Base-by-base conservation (phyloP, 148 eudicot genomes). In the Bassia scoparia region DNA sequence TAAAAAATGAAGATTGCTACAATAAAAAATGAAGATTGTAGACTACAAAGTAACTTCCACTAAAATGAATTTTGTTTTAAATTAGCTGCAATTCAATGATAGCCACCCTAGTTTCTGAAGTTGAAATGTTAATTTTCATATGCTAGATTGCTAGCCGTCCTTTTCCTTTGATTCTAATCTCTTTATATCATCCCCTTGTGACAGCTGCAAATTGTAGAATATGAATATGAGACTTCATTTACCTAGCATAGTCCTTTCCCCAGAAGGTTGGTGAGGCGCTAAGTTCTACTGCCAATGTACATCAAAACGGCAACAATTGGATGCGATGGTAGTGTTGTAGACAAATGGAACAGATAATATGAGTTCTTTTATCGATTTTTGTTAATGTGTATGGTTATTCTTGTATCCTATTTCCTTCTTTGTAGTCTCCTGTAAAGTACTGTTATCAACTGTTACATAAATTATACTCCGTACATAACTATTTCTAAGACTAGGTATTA, bases 201-300 rank as follows among this genome's bases (percentile, higher is more conserved):
- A 69, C 90, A 90, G 96, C 92, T 86, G 89, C 92, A 49, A 90
- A 88, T 77, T 90, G 96, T 75, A 86, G 96, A 78, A 88, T 90
- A 79, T 90, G 46, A 41, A n/a, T n/a, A n/a, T n/a, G 89, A 90
- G 74, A 33, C 43, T 44, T 31, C 38, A 37, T 1, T 50, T 24
- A 48, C 67, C 49, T 20, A 54, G 34, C 17, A 37, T 34, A 69
- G 29, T 49, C 35, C 33, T 58, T 64, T 16, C 75, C 41, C 34
- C 7, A 41, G 65, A 63, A 62, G 56, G 41, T 69, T 30, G 33
- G 33, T 16, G 67, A 18, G 21, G 10, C 7, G 67, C 31, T 0
- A 54, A 37, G 4, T 34, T 12, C 1, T 29, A 33, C 48, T 21
- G 67, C 46, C 24, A 63, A 15, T 53, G 80, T 54, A 71, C 66